These are phyloP conservation scores for Sporobolomyces phaffii DNA, from an alignment of 768 basidiomycete genomes.

Conservation along the genomic window DNA sequence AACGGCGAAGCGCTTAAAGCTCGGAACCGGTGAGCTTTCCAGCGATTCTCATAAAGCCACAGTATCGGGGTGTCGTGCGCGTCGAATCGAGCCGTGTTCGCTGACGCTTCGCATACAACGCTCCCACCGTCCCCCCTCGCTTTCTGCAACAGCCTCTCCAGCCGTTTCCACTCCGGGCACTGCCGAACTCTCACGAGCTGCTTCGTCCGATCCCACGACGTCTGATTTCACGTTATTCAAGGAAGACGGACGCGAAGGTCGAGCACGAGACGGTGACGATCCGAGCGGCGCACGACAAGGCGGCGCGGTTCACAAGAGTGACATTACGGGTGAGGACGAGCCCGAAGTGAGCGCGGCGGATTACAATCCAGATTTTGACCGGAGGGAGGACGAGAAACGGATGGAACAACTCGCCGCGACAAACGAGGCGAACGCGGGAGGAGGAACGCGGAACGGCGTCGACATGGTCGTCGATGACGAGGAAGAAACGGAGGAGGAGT, in stretches of 20 bases:
- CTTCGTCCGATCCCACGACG: neutral
- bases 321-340: conserved; percentile 47
- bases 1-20: conserved; percentile 16
- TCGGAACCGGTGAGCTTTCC: conserved; percentile 19
- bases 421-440: conserved; percentile 47
- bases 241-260: neutral
- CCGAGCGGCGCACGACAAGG: neutral
- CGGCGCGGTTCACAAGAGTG: conserved; percentile 38
- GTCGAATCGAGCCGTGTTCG: no score
- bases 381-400: conserved; percentile 67
- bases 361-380: conserved; percentile 78
- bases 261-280: neutral
- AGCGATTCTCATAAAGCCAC: no score
- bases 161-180: conserved; percentile 6
- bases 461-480: conserved; percentile 50
- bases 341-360: conserved; percentile 86
- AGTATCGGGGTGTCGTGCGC: no score
- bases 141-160: neutral
- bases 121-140: no score
- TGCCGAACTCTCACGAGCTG: neutral
- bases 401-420: neutral
- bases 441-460: neutral
- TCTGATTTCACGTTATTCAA: neutral
- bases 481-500: conserved; percentile 50
- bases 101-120: no score